Evolutionary conservation across 805 yeast species (phyloP).

Genomic region (Lipomyces sp.): DNA sequence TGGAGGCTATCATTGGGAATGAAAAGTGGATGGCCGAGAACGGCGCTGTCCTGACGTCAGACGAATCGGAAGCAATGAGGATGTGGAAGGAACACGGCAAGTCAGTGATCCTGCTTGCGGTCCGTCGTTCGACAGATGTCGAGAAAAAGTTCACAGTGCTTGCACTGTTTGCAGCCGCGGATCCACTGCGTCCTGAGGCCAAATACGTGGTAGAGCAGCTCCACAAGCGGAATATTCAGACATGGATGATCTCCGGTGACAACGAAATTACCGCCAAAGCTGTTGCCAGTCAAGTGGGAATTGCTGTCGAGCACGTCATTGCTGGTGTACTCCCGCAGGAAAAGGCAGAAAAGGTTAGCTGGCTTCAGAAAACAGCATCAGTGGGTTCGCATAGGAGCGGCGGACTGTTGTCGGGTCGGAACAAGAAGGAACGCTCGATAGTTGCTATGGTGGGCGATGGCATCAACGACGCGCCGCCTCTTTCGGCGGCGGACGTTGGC

Average conservation of each 20-base stretch:
- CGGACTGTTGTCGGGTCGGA: constrained; percentile 32
- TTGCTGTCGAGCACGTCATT: constrained; percentile 56
- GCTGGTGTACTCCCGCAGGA: constrained; percentile 77
- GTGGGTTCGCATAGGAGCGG: constrained; percentile 26
- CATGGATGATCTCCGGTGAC: constrained; percentile 83
- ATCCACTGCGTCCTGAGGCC: constrained; percentile 59
- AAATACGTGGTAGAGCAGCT: constrained; percentile 54
- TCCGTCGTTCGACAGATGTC: constrained; percentile 43
- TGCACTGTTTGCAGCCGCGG: constrained; percentile 64
- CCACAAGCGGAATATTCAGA: constrained; percentile 52
- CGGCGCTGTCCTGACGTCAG: constrained; percentile 48
- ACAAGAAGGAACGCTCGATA: constrained; percentile 43
- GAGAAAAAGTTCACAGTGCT: constrained; percentile 46
- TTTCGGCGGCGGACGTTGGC: constrained; percentile 76
- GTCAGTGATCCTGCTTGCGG: constrained; percentile 63
- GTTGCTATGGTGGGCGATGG: constrained; percentile 88
- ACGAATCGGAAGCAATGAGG: constrained; percentile 48
- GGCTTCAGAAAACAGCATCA: constrained; percentile 55
- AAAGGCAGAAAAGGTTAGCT: constrained; percentile 63
- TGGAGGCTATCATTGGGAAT: constrained; percentile 55
- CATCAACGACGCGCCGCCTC: constrained; percentile 80
- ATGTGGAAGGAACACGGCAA: constrained; percentile 68
- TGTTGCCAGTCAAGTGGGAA: constrained; percentile 67
- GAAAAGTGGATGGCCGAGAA: constrained; percentile 61
- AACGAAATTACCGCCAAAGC: constrained; percentile 68